Evolutionary conservation across 2,329 filamentous ascomycete species (phyloP).

Genomic region (Hawksworthiomyces lignivorus): DNA sequence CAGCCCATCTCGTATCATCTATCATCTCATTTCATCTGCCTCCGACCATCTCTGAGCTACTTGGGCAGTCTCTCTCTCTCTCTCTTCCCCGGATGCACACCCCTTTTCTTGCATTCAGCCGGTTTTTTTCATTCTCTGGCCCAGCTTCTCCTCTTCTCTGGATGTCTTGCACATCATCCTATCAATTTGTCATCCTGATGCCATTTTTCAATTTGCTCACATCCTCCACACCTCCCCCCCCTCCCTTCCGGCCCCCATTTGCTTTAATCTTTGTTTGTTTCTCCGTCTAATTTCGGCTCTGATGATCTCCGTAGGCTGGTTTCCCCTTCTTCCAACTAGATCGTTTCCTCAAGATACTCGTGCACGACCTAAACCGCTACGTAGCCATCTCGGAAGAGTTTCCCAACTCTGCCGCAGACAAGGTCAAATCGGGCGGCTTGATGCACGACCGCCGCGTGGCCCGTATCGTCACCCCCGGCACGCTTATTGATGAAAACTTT

Average conservation of each 20-base stretch:
- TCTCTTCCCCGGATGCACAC: background rate
- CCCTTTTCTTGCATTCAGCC: background rate
- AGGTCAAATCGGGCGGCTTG: constrained; percentile 66
- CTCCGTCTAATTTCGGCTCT: background rate
- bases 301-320: constrained; percentile 48
- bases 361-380: constrained; percentile 82
- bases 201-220: background rate
- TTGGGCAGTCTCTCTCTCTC: background rate
- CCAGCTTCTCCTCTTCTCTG: too few relatives aligned
- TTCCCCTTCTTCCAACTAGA: constrained; percentile 93
- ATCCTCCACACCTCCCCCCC: too few relatives aligned
- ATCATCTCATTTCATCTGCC: constrained; percentile 5
- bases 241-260: too few relatives aligned
- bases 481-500: constrained; percentile 94
- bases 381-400: constrained; percentile 95
- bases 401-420: constrained; percentile 61
- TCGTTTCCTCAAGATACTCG: constrained; percentile 83
- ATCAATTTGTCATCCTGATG: background rate
- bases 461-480: constrained; percentile 87
- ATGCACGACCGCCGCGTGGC: constrained; percentile 80
- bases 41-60: too few relatives aligned
- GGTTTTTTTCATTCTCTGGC: background rate
- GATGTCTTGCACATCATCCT: too few relatives aligned
- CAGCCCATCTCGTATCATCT: constrained; percentile 4
- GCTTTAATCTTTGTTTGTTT: background rate